Evolutionary conservation across 2,329 filamentous ascomycete species (phyloP).

Genomic region (Penicillium sp.): DNA sequence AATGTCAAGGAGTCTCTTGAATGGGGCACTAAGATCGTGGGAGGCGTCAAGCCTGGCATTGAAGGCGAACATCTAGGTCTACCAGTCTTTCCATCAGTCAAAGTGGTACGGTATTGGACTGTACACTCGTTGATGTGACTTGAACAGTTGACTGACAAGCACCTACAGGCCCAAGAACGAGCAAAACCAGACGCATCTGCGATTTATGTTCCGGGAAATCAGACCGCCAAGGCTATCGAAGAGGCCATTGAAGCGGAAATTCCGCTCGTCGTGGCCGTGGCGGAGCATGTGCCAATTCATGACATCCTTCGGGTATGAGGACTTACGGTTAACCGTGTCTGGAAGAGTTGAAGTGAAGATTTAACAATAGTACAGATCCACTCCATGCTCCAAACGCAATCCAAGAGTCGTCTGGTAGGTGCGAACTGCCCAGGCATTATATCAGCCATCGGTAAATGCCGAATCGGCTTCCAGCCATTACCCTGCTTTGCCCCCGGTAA

Average conservation of each 20-base stretch:
- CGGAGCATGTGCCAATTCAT: constrained; percentile 75
- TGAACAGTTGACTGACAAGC: not conserved
- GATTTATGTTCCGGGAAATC: constrained; percentile 75
- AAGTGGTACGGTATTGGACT: constrained; percentile 44
- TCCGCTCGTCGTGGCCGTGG: constrained; percentile 72
- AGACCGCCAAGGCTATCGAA: constrained; percentile 70
- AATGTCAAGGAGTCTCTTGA: constrained; percentile 73
- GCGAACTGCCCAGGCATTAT: constrained; percentile 83
- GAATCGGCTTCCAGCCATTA: constrained; percentile 74
- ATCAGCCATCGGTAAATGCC: constrained; percentile 66
- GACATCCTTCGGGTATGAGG: constrained; percentile 66
- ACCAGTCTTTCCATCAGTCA: constrained; percentile 68
- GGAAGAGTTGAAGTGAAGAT: not conserved
- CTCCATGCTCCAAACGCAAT: constrained; percentile 68
- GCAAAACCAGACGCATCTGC: constrained; percentile 74
- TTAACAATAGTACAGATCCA: constrained; percentile 52
- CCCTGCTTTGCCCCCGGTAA: constrained; percentile 67
- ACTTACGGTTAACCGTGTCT: not conserved
- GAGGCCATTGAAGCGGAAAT: constrained; percentile 78
- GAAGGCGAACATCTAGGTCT: constrained; percentile 70
- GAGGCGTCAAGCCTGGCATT: constrained; percentile 70
- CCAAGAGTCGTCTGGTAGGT: constrained; percentile 69
- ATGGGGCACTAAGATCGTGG: constrained; percentile 78
- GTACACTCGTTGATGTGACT: not conserved
- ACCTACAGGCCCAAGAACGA: constrained; percentile 61